Base-by-base conservation (phyloP, 225 moss, liverwort and hornwort species). In the Pseudoscleropodium purum region DNA sequence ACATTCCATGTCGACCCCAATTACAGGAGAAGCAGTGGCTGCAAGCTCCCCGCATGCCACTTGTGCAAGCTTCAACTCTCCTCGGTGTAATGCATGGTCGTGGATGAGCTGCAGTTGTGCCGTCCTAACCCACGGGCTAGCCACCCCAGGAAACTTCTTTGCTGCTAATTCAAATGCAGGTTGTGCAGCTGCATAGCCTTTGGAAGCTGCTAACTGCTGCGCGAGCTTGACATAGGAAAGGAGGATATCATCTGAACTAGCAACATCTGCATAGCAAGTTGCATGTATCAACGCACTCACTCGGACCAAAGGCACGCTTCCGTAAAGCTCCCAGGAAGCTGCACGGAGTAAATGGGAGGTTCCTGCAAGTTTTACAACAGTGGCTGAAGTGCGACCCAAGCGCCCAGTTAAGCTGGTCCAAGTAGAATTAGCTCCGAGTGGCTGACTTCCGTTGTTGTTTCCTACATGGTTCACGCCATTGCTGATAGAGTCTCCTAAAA, bases 281-380 rank as follows among this genome's bases (percentile, higher is more conserved):
- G 94, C 94, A 65, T 96, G 97, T 43, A 97, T 88, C 65, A 99
- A 84, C 45, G 93, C 93, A 83, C 98, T 96, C 79, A 93, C 93
- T 84, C 96, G 92, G 29, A 96, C 95, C 85, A 96, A 90, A 37
- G 96, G 94, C 72, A 91, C 91, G 92, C 97, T 96, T 79, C 95
- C 97, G 81, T 96, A 96, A 77, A 96, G 96, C 86, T 99, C 98
- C 98, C 98, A 99, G 11, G 97, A 99, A 18, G 95, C 91, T 62
- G 97, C 97, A 75, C 97, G 94, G 27, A 99, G 92, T 90, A 99
- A 92, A 84, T 97, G 96, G 21, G 97, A 95, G 62, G 95, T 96
- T 76, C 98, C 97, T 86, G 96, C 98, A 45, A 97, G 93, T 89
- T 96, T 99, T 5, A 95, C 88, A 56, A 99, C 93, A 23, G 97